A percentile compares a stretch with the other conserved stretches of the same genome.
Evolutionary conservation across 2,329 filamentous ascomycete genomes (phyloP).

Genomic region (Neofusicoccum parvum): DNA sequence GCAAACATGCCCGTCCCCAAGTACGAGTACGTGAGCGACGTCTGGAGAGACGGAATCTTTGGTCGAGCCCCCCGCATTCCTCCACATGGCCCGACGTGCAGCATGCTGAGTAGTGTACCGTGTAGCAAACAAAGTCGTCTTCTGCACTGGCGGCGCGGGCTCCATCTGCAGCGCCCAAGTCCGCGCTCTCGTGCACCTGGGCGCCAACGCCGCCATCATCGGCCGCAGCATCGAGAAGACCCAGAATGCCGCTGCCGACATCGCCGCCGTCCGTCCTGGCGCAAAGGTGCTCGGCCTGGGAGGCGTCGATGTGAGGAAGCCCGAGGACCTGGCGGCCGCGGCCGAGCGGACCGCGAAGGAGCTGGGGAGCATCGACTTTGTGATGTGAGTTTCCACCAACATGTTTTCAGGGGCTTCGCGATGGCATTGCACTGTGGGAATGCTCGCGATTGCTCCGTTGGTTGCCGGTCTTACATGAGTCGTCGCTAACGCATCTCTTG

Average conservation of each 20-base stretch:
- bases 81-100: constrained; percentile 21
- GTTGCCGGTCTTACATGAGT: not conserved
- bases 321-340: constrained; percentile 68
- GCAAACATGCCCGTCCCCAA: constrained; percentile 66
- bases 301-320: constrained; percentile 67
- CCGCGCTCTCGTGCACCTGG: constrained; percentile 84
- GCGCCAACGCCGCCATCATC: constrained; percentile 91
- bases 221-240: constrained; percentile 90
- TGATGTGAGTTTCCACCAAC: constrained; percentile 66
- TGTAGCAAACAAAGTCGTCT: constrained; percentile 81
- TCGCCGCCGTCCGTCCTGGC: constrained; percentile 75
- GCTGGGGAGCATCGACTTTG: constrained; percentile 86
- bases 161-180: constrained; percentile 95
- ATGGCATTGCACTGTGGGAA: not conserved
- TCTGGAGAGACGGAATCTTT: constrained; percentile 88
- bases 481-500: constrained; percentile 21
- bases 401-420: not conserved
- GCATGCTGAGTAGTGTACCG: not conserved
- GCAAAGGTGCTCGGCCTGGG: constrained; percentile 87
- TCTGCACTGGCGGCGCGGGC: constrained; percentile 92
- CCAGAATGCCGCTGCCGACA: constrained; percentile 75
- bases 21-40: constrained; percentile 75
- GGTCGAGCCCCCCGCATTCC: constrained; percentile 51
- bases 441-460: not conserved
- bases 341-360: constrained; percentile 79